Evolutionary conservation across 805 yeast genomes (phyloP).

Genomic region (Lipomyces kockii): DNA sequence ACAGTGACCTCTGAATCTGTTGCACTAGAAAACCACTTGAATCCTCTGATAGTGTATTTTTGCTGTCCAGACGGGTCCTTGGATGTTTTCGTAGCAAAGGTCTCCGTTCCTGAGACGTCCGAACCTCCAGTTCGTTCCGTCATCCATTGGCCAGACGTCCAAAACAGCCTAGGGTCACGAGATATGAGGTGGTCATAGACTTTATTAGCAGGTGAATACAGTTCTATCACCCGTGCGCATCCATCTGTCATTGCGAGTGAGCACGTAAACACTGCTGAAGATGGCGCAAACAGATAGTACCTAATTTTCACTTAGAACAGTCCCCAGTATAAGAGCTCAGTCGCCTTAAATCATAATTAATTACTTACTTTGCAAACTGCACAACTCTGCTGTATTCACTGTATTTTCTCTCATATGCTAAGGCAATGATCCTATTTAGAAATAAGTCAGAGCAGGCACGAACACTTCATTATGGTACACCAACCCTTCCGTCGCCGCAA

Average conservation of each 20-base stretch:
- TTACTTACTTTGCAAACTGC: constrained; percentile 35
- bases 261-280: constrained; percentile 44
- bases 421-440: constrained; percentile 40
- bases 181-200: constrained; percentile 38
- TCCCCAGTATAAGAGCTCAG: background rate
- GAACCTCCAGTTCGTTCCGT: constrained; percentile 45
- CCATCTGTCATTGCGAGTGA: constrained; percentile 47
- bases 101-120: constrained; percentile 43
- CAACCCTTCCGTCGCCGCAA: constrained; percentile 28
- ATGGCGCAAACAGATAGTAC: constrained; percentile 40
- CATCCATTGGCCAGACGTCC: constrained; percentile 48
- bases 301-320: constrained; percentile 14
- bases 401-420: constrained; percentile 41
- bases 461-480: too few relatives aligned
- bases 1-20: constrained; percentile 44
- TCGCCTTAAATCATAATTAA: too few relatives aligned
- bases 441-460: constrained; percentile 11
- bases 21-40: constrained; percentile 46
- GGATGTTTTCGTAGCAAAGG: constrained; percentile 37
- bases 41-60: constrained; percentile 39
- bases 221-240: constrained; percentile 43
- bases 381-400: constrained; percentile 39
- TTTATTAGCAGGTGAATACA: constrained; percentile 18
- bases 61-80: background rate
- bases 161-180: constrained; percentile 40